Evolutionary conservation across 2,329 filamentous ascomycete species (phyloP), one percentile per base, ranked within the genome.

Genomic region (Alternaria sp.): DNA sequence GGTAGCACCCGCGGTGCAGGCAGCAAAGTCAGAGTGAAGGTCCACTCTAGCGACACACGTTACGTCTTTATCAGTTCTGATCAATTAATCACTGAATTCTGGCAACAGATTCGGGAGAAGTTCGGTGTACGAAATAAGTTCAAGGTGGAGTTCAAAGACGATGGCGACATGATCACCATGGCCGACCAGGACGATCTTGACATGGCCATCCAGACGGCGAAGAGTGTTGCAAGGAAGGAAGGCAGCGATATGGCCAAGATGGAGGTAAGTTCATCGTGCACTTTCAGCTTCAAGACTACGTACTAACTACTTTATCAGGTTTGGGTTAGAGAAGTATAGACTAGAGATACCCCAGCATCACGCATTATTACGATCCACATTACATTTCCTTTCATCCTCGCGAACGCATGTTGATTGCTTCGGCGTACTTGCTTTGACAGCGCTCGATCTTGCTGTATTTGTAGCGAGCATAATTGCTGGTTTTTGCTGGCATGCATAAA

Each of bases 111-210:
- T 62, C 87, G 91, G 50, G 91, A 93, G 66, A 99, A 99, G 81
- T 97, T 98, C 75, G 90, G 87, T 13, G 85, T 97, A 59, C 84
- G 87, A 59, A 83, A 90, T 65, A 88, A 88, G 61, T 95, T 97
- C 83, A 96, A 94, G 85, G 90, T 97, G 81, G 96, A 96, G 84
- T 88, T 94, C 71, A 88, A 87, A 74, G 93, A 96, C 67, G 96
- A 98, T 71, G 91, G 93, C 70, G 95, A 98, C 75, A 95, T 97
- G 91, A 96, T 99, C 75, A 97, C 95, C 30, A 91, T 99, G 88
- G 93, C 91, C 28, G 96, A 99, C 79, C 93, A 97, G 80, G 96
- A 99, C 75, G 96, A 99, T 82, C 82, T 97, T 66, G 94, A 98
- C 54, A 92, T 97, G 89, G 89, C 93, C 26, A 85, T 98, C 57